phyloP scores from a whole-genome alignment of 306 rosid species.

The Medicago arabica region DNA sequence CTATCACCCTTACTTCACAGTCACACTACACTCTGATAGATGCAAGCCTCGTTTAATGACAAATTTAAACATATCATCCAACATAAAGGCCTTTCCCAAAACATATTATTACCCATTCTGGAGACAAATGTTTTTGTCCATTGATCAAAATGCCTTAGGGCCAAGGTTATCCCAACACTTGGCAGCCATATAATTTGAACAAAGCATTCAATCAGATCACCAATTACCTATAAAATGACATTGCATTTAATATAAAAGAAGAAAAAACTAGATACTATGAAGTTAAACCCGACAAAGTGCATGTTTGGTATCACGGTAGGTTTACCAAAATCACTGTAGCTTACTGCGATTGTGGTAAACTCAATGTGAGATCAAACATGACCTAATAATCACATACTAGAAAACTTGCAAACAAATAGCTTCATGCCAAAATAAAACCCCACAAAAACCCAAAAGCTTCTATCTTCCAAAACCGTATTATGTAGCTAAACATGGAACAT shows the following conservation, averaged over 20 bases:
- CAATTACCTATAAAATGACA: neutral
- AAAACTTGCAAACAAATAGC: neutral
- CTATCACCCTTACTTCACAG: constrained; percentile 7
- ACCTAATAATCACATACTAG: constrained; percentile 4
- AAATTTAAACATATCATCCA: constrained; percentile 7
- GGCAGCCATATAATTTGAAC: neutral
- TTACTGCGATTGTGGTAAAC: too few relatives aligned
- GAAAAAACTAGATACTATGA: neutral
- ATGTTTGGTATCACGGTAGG: too few relatives aligned
- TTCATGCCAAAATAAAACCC: constrained; percentile 5
- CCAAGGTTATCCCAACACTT: neutral
- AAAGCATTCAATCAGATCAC: constrained; percentile 20
- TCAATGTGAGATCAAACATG: too few relatives aligned
- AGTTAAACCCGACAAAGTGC: neutral
- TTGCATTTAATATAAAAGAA: neutral
- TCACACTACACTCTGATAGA: constrained; percentile 29
- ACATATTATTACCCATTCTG: neutral
- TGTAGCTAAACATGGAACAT: constrained; percentile 10
- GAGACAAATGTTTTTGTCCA: neutral
- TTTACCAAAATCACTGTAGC: too few relatives aligned
- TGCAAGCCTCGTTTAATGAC: neutral
- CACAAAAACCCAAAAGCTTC: neutral
- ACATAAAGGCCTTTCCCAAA: constrained; percentile 18
- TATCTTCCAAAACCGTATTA: neutral
- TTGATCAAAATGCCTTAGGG: neutral